Percentiles rank a stretch among this genome's conserved stretches.
Conservation (phyloP, 345 rosid genomes). For the Gynandropsis gynandra region DNA sequence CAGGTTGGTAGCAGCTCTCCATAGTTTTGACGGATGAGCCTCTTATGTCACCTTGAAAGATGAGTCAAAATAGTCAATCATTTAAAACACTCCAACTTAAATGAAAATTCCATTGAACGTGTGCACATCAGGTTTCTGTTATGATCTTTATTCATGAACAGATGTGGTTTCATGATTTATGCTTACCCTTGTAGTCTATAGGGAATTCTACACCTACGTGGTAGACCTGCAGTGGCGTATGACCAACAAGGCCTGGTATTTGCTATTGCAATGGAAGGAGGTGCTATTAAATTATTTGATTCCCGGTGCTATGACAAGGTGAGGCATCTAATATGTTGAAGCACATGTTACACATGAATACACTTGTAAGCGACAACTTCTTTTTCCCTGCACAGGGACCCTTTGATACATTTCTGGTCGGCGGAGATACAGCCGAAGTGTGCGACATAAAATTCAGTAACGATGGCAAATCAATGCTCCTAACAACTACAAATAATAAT, state of each 20-base stretch:
- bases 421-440: conserved; percentile 95
- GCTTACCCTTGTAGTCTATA: conserved; percentile 57
- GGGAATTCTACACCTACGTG: conserved; percentile 87
- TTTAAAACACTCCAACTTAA: too few relatives aligned
- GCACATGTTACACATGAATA: not conserved
- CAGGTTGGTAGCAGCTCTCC: conserved; percentile 54
- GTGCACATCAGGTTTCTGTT: too few relatives aligned
- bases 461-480: conserved; percentile 91
- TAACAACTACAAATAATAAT: conserved; percentile 82
- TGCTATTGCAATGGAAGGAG: conserved; percentile 99
- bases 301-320: conserved; percentile 96
- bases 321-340: conserved; percentile 7
- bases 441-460: conserved; percentile 96
- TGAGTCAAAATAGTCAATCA: not conserved
- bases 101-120: too few relatives aligned
- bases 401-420: conserved; percentile 90
- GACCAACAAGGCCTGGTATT: conserved; percentile 98
- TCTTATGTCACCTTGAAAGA: not conserved
- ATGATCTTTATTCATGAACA: not conserved
- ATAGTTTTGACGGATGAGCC: not conserved
- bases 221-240: conserved; percentile 94
- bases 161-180: conserved; percentile 35
- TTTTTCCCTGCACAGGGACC: conserved; percentile 65
- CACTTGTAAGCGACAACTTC: not conserved
- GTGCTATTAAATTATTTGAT: conserved; percentile 92